Percentiles rank a stretch among this genome's conserved stretches.
Conservation (phyloP, 208 protist genomes). For the Strigomonas oncopelti region DNA sequence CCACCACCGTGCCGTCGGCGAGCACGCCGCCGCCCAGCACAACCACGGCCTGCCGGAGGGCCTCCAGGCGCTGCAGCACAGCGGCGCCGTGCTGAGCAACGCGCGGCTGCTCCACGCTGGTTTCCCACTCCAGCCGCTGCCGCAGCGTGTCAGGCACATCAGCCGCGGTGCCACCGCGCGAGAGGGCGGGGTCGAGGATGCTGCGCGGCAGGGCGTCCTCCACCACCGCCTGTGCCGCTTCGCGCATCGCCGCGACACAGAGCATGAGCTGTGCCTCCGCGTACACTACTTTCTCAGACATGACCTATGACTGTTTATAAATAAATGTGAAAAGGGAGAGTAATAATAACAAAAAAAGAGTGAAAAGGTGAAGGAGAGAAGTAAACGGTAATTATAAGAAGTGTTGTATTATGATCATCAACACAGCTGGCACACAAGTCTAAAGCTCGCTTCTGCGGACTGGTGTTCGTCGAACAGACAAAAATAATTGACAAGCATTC, state of each 20-base stretch:
- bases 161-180: conserved; percentile 19
- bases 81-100: conserved; percentile 23
- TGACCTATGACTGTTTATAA: conserved; percentile 15
- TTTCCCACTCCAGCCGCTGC: conserved; percentile 74
- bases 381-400: too few relatives aligned
- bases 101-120: conserved; percentile 41
- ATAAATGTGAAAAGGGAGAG: background rate
- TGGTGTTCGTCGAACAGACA: too few relatives aligned
- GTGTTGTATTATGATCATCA: too few relatives aligned
- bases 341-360: background rate
- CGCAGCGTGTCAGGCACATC: conserved; percentile 54
- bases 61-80: conserved; percentile 32
- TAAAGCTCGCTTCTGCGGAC: background rate
- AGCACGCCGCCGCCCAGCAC: conserved; percentile 47
- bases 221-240: conserved; percentile 32
- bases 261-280: conserved; percentile 59
- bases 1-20: conserved; percentile 29
- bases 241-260: conserved; percentile 56
- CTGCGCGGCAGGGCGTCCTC: conserved; percentile 75
- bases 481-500: too few relatives aligned
- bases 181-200: conserved; percentile 19
- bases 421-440: background rate
- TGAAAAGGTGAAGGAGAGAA: conserved; percentile 14
- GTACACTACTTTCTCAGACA: conserved; percentile 61
- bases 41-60: conserved; percentile 36